Conservation (phyloP, 352 stramenopile species). For the Albugo candida region DNA sequence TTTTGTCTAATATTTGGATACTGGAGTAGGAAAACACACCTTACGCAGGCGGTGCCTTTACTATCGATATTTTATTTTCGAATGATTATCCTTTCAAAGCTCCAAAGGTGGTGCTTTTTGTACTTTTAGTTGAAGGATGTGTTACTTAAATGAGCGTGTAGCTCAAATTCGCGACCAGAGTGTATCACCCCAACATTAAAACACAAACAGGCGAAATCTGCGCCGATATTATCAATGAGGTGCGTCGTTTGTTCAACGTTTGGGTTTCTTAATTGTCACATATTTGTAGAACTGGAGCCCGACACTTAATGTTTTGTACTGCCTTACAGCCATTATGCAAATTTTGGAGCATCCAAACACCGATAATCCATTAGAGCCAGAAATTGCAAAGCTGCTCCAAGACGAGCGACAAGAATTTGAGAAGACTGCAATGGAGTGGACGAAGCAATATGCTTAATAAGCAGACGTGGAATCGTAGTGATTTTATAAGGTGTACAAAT, state of each 20-base stretch:
- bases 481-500: too few relatives aligned
- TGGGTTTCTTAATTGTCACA: not conserved
- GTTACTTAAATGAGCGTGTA: conserved; percentile 2
- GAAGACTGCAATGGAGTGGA: conserved; percentile 85
- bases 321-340: conserved; percentile 84
- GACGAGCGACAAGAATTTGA: conserved; percentile 87
- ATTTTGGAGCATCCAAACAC: conserved; percentile 88
- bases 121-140: not conserved
- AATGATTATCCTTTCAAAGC: conserved; percentile 93
- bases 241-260: conserved; percentile 9
- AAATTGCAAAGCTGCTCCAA: conserved; percentile 87
- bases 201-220: conserved; percentile 92
- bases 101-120: conserved; percentile 30
- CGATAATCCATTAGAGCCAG: conserved; percentile 92
- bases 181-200: conserved; percentile 96
- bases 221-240: conserved; percentile 84
- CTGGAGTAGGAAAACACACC: conserved; percentile 49
- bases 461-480: too few relatives aligned
- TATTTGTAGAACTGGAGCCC: conserved; percentile 82
- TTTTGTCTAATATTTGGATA: conserved; percentile 1
- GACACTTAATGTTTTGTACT: conserved; percentile 87
- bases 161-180: conserved; percentile 86
- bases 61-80: conserved; percentile 89
- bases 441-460: conserved; percentile 78
- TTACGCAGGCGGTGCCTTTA: conserved; percentile 83